A percentile compares a stretch with the other conserved stretches of the same genome.
Conservation (phyloP, 2,329 filamentous ascomycete genomes). For the Nemania sp. region DNA sequence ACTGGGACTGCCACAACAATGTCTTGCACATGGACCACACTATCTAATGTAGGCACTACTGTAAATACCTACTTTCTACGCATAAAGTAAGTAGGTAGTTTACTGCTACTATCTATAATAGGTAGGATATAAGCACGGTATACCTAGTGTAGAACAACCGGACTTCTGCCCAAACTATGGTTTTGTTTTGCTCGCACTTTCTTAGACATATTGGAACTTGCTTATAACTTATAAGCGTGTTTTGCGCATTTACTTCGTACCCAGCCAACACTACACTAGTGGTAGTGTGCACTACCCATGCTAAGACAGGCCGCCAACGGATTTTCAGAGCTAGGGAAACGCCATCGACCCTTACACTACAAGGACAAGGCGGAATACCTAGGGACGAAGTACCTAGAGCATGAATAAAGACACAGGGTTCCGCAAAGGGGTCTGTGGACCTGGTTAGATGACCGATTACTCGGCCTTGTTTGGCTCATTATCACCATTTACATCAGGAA, state of each 20-base stretch:
- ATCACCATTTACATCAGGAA: not conserved
- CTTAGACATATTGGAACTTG: not conserved
- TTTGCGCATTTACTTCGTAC: not conserved
- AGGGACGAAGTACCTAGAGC: slow-evolving; percentile 9
- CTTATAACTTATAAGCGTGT: slow-evolving; percentile 10
- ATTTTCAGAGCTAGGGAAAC: slow-evolving; percentile 7
- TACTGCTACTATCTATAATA: not conserved
- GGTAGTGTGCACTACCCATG: not conserved
- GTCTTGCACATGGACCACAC: too few relatives aligned
- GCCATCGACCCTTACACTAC: slow-evolving; percentile 10
- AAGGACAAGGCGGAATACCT: slow-evolving; percentile 20
- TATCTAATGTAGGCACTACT: too few relatives aligned
- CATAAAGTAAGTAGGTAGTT: too few relatives aligned
- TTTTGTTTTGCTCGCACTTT: not conserved
- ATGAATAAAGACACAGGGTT: slow-evolving; percentile 28
- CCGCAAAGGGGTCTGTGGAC: slow-evolving; percentile 23
- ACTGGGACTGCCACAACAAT: too few relatives aligned
- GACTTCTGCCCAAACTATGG: slow-evolving; percentile 2
- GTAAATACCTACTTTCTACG: too few relatives aligned
- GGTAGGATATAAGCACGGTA: not conserved
- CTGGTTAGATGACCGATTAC: slow-evolving; percentile 30
- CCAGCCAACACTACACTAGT: too few relatives aligned
- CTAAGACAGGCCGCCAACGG: not conserved
- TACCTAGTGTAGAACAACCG: not conserved
- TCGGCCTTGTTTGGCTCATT: slow-evolving; percentile 13